A percentile compares a stretch with the other conserved stretches of the same genome.
Evolutionary conservation across 805 yeast species (phyloP).

Genomic region (Wickerhamiella alocasiicola): DNA sequence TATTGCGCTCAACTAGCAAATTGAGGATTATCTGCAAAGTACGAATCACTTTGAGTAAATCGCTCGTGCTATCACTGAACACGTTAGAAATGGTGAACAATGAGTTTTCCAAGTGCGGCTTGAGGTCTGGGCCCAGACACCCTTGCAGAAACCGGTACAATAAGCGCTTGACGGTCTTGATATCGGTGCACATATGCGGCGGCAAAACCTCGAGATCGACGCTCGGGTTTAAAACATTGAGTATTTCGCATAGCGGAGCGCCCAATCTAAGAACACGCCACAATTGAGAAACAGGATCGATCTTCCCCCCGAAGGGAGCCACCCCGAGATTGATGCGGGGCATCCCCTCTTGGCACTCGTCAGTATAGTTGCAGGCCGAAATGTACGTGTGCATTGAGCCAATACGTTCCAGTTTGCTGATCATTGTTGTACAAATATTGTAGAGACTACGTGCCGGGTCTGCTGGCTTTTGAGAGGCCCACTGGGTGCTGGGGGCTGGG

Average conservation of each 20-base stretch:
- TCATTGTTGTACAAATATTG: conserved; percentile 48
- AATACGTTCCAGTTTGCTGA: conserved; percentile 42
- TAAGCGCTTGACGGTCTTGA: conserved; percentile 73
- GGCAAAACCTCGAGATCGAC: conserved; percentile 39
- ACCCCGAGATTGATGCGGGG: conserved; percentile 40
- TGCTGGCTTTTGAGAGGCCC: conserved; percentile 21
- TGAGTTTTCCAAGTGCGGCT: conserved; percentile 57
- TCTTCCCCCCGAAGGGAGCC: conserved; percentile 41
- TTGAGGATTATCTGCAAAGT: conserved; percentile 59
- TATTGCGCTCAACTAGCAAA: conserved; percentile 22
- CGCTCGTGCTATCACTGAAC: conserved; percentile 69
- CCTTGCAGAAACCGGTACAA: conserved; percentile 84
- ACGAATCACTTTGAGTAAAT: conserved; percentile 57
- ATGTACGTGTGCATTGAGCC: conserved; percentile 56
- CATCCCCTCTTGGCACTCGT: conserved; percentile 23
- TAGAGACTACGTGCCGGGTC: conserved; percentile 52
- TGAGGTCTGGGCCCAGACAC: conserved; percentile 55
- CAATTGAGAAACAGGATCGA: conserved; percentile 87
- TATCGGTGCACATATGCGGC: conserved; percentile 62
- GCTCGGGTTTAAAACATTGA: conserved; percentile 54
- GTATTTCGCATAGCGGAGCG: conserved; percentile 75
- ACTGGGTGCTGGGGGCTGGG: conserved; percentile 18
- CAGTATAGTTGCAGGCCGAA: conserved; percentile 38
- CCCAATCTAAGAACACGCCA: conserved; percentile 88
- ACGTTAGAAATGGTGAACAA: conserved; percentile 85